These are phyloP conservation scores for Penicillium arizonense DNA, from an alignment of 495 filamentous ascomycete genomes.

Conservation along the genomic window DNA sequence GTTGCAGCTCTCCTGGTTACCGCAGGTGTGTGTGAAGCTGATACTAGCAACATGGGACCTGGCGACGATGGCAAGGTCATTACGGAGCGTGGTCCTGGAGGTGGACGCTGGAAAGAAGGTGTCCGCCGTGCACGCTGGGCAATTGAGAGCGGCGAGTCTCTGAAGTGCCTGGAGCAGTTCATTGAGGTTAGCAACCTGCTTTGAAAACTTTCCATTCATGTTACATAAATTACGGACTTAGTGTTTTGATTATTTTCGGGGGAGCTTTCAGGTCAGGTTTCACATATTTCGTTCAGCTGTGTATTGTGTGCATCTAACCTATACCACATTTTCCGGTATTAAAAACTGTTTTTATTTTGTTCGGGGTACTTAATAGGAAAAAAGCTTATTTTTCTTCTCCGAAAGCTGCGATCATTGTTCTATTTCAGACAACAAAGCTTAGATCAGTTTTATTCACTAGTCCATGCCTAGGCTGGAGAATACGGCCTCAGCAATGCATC, in stretches of 20 bases:
- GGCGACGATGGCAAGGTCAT: constrained; percentile 74
- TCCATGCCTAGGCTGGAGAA: neutral
- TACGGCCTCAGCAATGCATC: neutral
- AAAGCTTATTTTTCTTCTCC: neutral
- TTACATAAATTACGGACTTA: neutral
- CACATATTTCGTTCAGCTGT: neutral
- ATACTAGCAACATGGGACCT: constrained; percentile 71
- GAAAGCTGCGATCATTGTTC: neutral
- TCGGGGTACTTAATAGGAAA: neutral
- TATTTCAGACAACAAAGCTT: neutral
- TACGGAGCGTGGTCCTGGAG: constrained; percentile 75
- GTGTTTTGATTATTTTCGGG: neutral
- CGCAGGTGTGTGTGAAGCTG: constrained; percentile 80
- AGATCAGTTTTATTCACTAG: neutral
- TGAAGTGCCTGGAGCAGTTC: constrained; percentile 68
- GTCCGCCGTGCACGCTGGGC: constrained; percentile 81
- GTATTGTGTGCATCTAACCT: neutral
- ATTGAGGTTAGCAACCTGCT: constrained; percentile 58
- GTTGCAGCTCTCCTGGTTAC: constrained; percentile 83
- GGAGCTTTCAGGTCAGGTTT: neutral
- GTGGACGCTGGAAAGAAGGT: constrained; percentile 89
- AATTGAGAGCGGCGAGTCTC: constrained; percentile 75
- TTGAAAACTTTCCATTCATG: neutral
- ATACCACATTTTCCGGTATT: neutral
- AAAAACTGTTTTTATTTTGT: too few relatives aligned